Evolutionary conservation across 2,329 filamentous ascomycete species (phyloP).

Genomic region (Lecanicillium sp.): DNA sequence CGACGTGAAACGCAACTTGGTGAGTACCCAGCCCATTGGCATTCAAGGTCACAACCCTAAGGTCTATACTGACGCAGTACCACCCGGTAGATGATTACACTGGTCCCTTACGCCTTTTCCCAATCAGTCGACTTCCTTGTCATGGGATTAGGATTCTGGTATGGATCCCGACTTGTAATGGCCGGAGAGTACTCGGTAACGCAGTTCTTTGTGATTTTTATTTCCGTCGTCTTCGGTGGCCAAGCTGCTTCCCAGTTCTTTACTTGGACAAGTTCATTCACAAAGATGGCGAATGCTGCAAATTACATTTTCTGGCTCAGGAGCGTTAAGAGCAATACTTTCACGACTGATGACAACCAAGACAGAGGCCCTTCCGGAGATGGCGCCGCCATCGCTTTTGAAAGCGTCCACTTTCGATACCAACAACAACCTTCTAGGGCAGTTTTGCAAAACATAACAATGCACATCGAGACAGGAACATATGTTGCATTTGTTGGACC

Average conservation of each 20-base stretch:
- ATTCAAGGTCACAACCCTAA: background rate
- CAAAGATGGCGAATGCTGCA: conserved; percentile 32
- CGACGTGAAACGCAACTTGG: background rate
- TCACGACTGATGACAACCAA: conserved; percentile 26
- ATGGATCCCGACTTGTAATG: conserved; percentile 4
- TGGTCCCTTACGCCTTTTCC: background rate
- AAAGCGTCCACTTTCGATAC: conserved; percentile 51
- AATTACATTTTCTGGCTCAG: conserved; percentile 36
- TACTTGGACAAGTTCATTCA: conserved; percentile 33
- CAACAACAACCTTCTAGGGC: conserved; percentile 46
- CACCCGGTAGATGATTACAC: background rate
- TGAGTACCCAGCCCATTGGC: background rate
- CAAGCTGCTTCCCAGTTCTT: conserved; percentile 20
- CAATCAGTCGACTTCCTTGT: background rate
- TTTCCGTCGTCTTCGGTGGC: conserved; percentile 22
- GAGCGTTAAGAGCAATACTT: conserved; percentile 22
- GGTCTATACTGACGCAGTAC: background rate
- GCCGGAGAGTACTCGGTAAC: conserved; percentile 1
- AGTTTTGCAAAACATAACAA: conserved; percentile 33
- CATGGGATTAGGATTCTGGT: conserved; percentile 3
- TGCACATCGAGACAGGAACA: conserved; percentile 27
- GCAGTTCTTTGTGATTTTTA: conserved; percentile 1
- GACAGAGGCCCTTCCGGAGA: conserved; percentile 17
- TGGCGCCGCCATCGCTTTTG: conserved; percentile 38
- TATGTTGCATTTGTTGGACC: conserved; percentile 37